phyloP scores from a whole-genome alignment of 1,284 basidiomycete genomes.

The Ceratobasidium sp. region DNA sequence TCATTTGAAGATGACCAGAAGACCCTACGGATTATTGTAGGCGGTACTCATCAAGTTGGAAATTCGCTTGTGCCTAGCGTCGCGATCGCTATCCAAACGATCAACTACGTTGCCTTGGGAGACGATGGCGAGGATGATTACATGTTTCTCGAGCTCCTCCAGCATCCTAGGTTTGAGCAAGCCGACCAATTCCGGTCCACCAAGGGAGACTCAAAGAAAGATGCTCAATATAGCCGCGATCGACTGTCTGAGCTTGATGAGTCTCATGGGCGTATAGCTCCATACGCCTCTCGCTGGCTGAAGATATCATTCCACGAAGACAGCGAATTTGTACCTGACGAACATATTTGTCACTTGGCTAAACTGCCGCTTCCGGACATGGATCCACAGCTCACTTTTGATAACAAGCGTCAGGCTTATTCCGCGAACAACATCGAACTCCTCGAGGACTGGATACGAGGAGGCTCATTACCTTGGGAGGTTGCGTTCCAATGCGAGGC shows the following conservation, averaged over 20 bases:
- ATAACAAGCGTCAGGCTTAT: background rate
- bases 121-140: background rate
- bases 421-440: slow-evolving; percentile 9
- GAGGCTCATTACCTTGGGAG: slow-evolving; percentile 37
- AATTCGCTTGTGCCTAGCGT: slow-evolving; percentile 12
- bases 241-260: slow-evolving; percentile 22
- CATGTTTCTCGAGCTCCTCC: slow-evolving; percentile 32
- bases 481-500: slow-evolving; percentile 42
- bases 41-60: slow-evolving; percentile 23
- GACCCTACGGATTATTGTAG: slow-evolving; percentile 19
- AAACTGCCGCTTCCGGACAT: slow-evolving; percentile 13
- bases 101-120: slow-evolving; percentile 30
- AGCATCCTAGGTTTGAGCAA: slow-evolving; percentile 29
- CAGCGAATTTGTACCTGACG: background rate
- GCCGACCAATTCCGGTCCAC: background rate
- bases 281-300: slow-evolving; percentile 30
- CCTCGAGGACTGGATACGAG: background rate
- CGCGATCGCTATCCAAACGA: slow-evolving; percentile 34
- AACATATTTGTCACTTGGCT: slow-evolving; percentile 20
- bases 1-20: slow-evolving; percentile 41
- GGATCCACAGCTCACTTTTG: background rate
- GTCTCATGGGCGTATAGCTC: slow-evolving; percentile 33
- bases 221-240: slow-evolving; percentile 4
- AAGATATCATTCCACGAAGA: slow-evolving; percentile 28
- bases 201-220: background rate